phyloP scores from a whole-genome alignment of 179 eudicot species.

The Spinacia oleracea region DNA sequence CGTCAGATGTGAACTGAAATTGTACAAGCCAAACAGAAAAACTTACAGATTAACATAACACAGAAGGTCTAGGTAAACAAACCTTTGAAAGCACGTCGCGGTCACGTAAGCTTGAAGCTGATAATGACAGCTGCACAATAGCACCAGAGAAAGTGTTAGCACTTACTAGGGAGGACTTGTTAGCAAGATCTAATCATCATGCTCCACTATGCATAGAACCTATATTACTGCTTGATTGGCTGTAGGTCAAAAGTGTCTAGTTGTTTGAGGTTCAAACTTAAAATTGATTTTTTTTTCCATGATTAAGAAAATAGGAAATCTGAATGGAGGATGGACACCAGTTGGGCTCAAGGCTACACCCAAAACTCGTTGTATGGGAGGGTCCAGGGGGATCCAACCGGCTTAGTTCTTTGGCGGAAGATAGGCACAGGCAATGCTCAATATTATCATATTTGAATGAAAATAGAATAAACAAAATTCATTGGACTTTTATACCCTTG shows the following conservation, averaged over 20 bases:
- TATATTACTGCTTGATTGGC: background rate
- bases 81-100: slow-evolving; percentile 95
- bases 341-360: background rate
- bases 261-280: background rate
- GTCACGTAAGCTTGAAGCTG: slow-evolving; percentile 82
- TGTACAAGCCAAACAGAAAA: background rate
- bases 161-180: slow-evolving; percentile 1
- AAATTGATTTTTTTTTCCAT: background rate
- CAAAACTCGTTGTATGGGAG: slow-evolving; percentile 2
- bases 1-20: slow-evolving; percentile 15
- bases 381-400: background rate
- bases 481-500: background rate
- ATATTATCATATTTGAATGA: background rate
- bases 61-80: slow-evolving; percentile 28
- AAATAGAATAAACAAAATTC: background rate
- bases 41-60: slow-evolving; percentile 3
- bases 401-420: background rate
- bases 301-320: background rate
- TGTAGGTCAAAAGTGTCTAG: background rate
- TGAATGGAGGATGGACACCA: background rate
- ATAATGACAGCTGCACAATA: slow-evolving; percentile 69
- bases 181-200: background rate
- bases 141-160: slow-evolving; percentile 22
- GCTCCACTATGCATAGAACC: background rate
- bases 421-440: background rate